Base-by-base conservation (phyloP, 805 yeast genomes). In the Kregervanrija fluxuum region DNA sequence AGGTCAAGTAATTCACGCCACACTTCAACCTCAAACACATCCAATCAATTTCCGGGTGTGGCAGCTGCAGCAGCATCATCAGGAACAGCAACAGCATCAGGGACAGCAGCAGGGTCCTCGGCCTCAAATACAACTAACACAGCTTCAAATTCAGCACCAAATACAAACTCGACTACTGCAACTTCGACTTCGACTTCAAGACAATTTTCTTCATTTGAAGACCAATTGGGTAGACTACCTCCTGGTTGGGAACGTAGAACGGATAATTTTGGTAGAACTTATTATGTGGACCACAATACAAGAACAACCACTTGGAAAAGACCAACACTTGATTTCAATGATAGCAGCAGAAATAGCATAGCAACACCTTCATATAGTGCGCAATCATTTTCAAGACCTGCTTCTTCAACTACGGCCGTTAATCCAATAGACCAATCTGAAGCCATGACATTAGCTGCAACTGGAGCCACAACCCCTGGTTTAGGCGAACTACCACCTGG, bases 211-310 rank as follows among this genome's bases (percentile, higher is more conserved):
- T 87, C 98, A 2, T 93, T 93, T 63, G 99, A 93, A 67, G 99
- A 93, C 67, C 98, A 91, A 64, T 79, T 81, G 56, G 99, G 99
- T 37, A 75, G 96, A 60, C 73, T 93, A 54, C 99, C 99, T 3
- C 88, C 96, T 6, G 99, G 99, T 4, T 93, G 99, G 98, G 99
- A 93, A 66, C 81, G 99, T 56, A 79, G 99, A 67, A 90, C 98
- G 1, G 99, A 93, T 65, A 88, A 89, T 64, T 86, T 89, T 59
- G 99, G 99, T 30, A 79, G 99, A 60, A 91, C 98, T 1, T 93
- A 93, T 67, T 93, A 91, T 62, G 99, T 93, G 33, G 99, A 93
- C 67, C 99, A 93, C 68, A 89, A 91, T 65, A 86, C 96, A 15
- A 81, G 97, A 67, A 86, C 96, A 8, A 93, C 99, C 8, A 91